Conservation (phyloP, 768 basidiomycete genomes). For the Coprinopsis strossmayeri region DNA sequence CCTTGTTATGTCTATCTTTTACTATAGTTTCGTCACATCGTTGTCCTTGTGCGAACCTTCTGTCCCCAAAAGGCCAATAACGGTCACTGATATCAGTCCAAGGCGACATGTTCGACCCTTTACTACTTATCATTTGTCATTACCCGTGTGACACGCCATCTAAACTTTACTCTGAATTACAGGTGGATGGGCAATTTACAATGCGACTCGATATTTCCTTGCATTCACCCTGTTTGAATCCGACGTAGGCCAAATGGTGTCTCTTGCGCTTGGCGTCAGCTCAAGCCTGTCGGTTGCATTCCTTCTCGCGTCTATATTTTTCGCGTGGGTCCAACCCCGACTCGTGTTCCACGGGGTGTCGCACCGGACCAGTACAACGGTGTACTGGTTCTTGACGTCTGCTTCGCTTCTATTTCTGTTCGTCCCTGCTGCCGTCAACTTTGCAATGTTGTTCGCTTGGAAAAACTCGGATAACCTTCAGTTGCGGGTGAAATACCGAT, state of each 20-base stretch:
- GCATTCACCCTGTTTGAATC: conserved; percentile 42
- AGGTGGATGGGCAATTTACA: conserved; percentile 61
- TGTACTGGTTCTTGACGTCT: conserved; percentile 27
- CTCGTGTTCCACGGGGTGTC: conserved; percentile 26
- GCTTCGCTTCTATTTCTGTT: conserved; percentile 42
- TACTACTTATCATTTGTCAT: too few relatives aligned
- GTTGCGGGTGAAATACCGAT: conserved; percentile 36
- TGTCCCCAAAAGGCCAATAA: too few relatives aligned
- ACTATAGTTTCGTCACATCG: too few relatives aligned
- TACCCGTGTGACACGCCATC: too few relatives aligned
- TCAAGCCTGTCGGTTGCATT: conserved; percentile 35
- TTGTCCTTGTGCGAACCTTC: too few relatives aligned
- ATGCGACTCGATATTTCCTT: conserved; percentile 57
- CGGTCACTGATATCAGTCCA: too few relatives aligned
- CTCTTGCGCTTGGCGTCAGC: conserved; percentile 44
- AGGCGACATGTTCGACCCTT: too few relatives aligned
- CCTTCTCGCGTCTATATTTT: conserved; percentile 27
- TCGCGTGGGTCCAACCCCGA: conserved; percentile 34
- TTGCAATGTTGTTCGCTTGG: conserved; percentile 52
- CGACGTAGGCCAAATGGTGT: conserved; percentile 31
- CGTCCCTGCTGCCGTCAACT: conserved; percentile 46
- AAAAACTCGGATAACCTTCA: conserved; percentile 29
- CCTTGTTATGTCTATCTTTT: too few relatives aligned
- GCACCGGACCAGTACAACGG: conserved; percentile 19
- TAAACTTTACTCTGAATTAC: not conserved